Base-by-base conservation (phyloP, 2,329 filamentous ascomycete species). In the Zalaria obscura region DNA sequence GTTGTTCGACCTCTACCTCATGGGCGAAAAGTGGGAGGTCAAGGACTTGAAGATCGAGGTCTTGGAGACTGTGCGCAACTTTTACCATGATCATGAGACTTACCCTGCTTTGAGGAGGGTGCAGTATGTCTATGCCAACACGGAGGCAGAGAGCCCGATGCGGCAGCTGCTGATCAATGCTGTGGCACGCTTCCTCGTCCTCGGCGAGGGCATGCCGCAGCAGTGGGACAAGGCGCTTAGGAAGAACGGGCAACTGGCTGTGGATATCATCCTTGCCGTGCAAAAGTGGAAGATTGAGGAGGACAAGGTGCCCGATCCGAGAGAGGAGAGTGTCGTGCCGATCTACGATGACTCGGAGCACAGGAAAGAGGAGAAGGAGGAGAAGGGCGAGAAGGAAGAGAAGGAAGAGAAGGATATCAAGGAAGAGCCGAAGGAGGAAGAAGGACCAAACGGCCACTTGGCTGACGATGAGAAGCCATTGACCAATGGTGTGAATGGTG, bases 161-260 rank as follows among this genome's bases (percentile, higher is more conserved):
- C 62, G 67, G 27, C 62, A 66, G 46, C 63, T 70, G 60, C 62
- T 70, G 43, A 65, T 70, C 38, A 58, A 62, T 35, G 60, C 60
- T 27, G 62, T 73, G 2, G 70, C 70, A 32, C 55, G 70, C 38
- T 64, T 70, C 54, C 57, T 74, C 48, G 67, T 70, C 2, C 56
- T 69, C 1, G 60, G 62, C 41, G 65, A 70, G 25, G 64, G 59
- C 7, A 68, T 74, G 34, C 70, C 70, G 1, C 48, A 55, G 31
- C 69, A 73, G 49, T 74, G 70, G 70, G 69, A 70, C 49, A 68
- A 67, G 51, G 70, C 70, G 5, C 55, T 74, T 39, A 58, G 65
- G 51, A 69, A 69, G 57, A 72, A 74, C 47, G 70, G 70, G 0
- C 67, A 72, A 50, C 53, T 74, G 40, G 70, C 69, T 2, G 70